A percentile compares a stretch with the other conserved stretches of the same genome.
phyloP scores from a whole-genome alignment of 2,329 filamentous ascomycete species.

The Lasiodiplodia gonubiensis region DNA sequence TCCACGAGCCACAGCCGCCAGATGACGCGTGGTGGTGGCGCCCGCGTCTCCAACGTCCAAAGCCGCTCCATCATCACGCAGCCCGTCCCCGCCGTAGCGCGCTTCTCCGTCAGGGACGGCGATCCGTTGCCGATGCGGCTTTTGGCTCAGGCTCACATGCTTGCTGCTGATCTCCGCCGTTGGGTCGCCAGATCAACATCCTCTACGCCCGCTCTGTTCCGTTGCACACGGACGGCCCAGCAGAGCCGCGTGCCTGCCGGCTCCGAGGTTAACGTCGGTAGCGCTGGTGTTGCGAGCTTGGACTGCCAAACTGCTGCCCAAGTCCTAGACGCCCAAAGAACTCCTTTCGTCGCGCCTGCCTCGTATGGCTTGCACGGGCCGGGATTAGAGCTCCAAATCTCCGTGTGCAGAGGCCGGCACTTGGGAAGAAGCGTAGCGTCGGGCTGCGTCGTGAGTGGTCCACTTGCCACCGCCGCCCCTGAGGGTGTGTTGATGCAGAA shows the following conservation, averaged over 20 bases:
- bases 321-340: conserved; percentile 19
- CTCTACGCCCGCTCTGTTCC: conserved; percentile 9
- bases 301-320: conserved; percentile 13
- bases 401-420: conserved; percentile 13
- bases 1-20: conserved; percentile 20
- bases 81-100: conserved; percentile 2
- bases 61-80: conserved; percentile 7
- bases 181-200: conserved; percentile 19
- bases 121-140: conserved; percentile 19
- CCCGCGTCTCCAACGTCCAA: conserved; percentile 1
- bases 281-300: conserved; percentile 8
- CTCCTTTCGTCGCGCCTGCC: conserved; percentile 14
- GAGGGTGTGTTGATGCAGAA: conserved; percentile 15
- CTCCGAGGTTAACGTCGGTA: conserved; percentile 5
- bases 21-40: conserved; percentile 22
- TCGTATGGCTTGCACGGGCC: conserved; percentile 22
- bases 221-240: conserved; percentile 1
- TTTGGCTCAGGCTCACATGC: conserved; percentile 20
- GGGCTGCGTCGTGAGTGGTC: neutral
- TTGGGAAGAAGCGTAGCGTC: conserved; percentile 20
- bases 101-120: neutral
- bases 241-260: conserved; percentile 12
- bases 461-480: conserved; percentile 13
- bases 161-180: conserved; percentile 24
- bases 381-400: conserved; percentile 20